These are phyloP conservation scores for Trichoderma sp. DNA, from an alignment of 2,329 filamentous ascomycete genomes.

Conservation along the genomic window DNA sequence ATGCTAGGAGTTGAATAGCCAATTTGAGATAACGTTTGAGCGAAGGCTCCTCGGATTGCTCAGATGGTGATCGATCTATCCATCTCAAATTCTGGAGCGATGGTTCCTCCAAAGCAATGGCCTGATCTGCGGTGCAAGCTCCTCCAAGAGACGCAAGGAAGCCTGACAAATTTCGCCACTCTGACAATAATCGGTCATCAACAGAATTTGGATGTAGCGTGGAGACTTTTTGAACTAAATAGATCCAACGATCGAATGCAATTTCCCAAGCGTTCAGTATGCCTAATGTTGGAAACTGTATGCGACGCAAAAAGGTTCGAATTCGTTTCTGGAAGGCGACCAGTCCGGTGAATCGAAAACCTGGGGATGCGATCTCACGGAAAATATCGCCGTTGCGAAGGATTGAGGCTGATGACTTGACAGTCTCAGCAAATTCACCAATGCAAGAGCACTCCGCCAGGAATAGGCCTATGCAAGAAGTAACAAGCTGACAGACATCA, in stretches of 20 bases:
- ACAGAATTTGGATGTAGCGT: conserved; percentile 49
- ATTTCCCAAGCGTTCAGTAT: conserved; percentile 66
- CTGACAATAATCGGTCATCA: conserved; percentile 56
- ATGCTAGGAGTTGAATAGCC: conserved; percentile 64
- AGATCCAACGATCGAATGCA: conserved; percentile 64
- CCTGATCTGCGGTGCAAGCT: conserved; percentile 61
- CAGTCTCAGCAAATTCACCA: conserved; percentile 48
- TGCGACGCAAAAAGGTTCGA: conserved; percentile 56
- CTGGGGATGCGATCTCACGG: conserved; percentile 59
- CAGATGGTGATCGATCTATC: conserved; percentile 61
- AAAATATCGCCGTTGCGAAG: conserved; percentile 62
- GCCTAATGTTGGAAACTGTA: conserved; percentile 63
- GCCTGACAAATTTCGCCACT: conserved; percentile 69
- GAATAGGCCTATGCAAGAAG: conserved; percentile 59
- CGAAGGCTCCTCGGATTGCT: conserved; percentile 59
- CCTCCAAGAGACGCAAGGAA: conserved; percentile 67
- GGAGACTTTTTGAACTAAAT: conserved; percentile 62
- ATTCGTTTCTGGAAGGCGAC: conserved; percentile 69
- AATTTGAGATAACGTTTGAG: conserved; percentile 60
- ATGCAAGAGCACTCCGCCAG: conserved; percentile 60
- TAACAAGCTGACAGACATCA: conserved; percentile 63
- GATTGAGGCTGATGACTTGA: conserved; percentile 51
- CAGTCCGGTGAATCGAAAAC: conserved; percentile 65
- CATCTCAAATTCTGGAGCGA: conserved; percentile 57
- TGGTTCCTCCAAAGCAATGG: conserved; percentile 56